Evolutionary conservation across 495 filamentous ascomycete genomes (phyloP).

Genomic region (Lepraria neglecta): DNA sequence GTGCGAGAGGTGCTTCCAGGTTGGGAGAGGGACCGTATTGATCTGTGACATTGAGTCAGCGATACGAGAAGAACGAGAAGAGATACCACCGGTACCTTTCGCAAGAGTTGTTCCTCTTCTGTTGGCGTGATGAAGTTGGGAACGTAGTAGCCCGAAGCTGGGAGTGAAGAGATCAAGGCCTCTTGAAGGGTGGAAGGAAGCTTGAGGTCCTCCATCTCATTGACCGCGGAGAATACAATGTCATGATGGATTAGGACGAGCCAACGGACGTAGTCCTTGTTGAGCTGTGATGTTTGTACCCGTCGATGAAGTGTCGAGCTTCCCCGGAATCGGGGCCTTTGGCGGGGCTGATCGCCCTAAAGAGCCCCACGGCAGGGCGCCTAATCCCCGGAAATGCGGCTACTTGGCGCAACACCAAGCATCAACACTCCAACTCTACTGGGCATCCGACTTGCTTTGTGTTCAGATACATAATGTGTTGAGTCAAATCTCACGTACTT

Average conservation of each 20-base stretch:
- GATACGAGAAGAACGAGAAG: background rate
- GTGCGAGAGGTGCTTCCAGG: constrained; percentile 78
- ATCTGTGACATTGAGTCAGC: constrained; percentile 32
- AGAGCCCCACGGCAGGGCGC: too few species aligned
- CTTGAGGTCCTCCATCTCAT: background rate
- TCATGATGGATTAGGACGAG: background rate
- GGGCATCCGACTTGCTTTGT: too few species aligned
- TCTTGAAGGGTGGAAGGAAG: constrained; percentile 36
- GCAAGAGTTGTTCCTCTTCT: constrained; percentile 65
- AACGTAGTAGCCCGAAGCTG: constrained; percentile 74
- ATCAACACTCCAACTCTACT: too few species aligned
- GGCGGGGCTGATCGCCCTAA: too few species aligned
- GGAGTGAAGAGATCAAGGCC: constrained; percentile 52
- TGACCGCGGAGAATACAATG: background rate
- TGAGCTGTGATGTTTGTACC: too few species aligned
- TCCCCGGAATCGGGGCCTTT: too few species aligned
- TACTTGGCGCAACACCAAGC: too few species aligned
- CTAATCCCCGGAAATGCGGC: too few species aligned
- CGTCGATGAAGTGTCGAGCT: too few species aligned
- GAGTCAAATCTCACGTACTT: too few species aligned
- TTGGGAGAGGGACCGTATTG: constrained; percentile 57
- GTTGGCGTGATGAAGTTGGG: constrained; percentile 72
- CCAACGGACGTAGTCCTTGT: too few species aligned
- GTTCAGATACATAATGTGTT: too few species aligned
- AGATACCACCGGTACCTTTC: constrained; percentile 48